Percentiles rank a stretch among this genome's conserved stretches.
These are phyloP conservation scores for Clitopilus hobsonii DNA, from an alignment of 768 basidiomycete species.

Conservation along the genomic window DNA sequence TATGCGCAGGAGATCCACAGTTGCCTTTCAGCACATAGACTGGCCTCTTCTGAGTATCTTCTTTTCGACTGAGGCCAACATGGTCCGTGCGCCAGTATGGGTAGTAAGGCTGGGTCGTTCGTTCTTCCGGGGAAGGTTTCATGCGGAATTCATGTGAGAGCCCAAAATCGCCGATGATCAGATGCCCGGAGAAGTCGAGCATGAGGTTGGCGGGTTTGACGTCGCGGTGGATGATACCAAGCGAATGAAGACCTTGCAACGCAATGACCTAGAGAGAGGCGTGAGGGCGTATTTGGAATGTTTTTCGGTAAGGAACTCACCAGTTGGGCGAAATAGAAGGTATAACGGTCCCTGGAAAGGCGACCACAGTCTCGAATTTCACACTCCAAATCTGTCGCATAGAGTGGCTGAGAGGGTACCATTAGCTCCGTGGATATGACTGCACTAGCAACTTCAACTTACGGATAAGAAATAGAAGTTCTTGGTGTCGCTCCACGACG, in stretches of 20 bases:
- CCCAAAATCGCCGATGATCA: neutral
- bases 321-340: neutral
- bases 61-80: neutral
- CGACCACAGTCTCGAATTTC: neutral
- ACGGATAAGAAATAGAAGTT: neutral
- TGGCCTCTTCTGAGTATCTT: neutral
- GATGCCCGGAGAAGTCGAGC: neutral
- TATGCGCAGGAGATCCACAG: neutral
- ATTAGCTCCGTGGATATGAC: neutral
- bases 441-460: neutral
- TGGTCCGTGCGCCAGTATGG: neutral
- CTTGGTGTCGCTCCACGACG: constrained; percentile 1
- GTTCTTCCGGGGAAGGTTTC: neutral
- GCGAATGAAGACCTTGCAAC: neutral
- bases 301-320: neutral
- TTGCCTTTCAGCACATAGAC: neutral
- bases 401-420: neutral
- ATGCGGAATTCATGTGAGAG: neutral
- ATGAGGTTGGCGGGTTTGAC: constrained; percentile 2
- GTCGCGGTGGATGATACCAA: constrained; percentile 2
- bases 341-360: neutral
- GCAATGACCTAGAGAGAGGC: neutral
- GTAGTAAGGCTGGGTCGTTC: neutral
- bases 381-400: neutral
- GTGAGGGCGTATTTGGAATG: neutral